phyloP scores from a whole-genome alignment of 495 filamentous ascomycete species.

The Umbilicaria muhlenbergii region DNA sequence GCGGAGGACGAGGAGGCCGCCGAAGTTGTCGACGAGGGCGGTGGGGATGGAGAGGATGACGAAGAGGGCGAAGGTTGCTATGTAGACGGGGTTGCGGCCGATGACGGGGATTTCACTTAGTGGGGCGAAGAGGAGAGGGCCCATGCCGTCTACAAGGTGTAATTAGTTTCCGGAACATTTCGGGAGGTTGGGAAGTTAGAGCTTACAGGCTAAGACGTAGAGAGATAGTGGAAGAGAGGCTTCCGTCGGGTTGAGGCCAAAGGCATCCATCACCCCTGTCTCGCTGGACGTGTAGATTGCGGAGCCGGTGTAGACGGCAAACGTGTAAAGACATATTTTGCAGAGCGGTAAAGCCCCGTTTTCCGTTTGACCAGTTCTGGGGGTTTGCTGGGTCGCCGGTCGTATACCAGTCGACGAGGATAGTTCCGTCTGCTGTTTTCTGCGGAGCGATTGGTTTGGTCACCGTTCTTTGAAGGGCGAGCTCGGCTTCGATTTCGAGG shows the following conservation, averaged over 20 bases:
- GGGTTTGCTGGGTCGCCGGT: slow-evolving; percentile 37
- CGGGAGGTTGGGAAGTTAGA: not conserved
- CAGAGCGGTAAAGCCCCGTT: slow-evolving; percentile 24
- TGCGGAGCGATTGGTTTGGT: slow-evolving; percentile 31
- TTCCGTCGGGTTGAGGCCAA: slow-evolving; percentile 29
- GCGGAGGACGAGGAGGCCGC: slow-evolving; percentile 36
- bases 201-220: slow-evolving; percentile 24
- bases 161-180: no score
- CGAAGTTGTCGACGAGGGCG: slow-evolving; percentile 31
- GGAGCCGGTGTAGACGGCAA: slow-evolving; percentile 31
- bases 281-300: slow-evolving; percentile 29
- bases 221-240: slow-evolving; percentile 34
- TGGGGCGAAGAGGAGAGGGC: slow-evolving; percentile 33
- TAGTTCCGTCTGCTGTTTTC: slow-evolving; percentile 27
- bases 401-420: slow-evolving; percentile 40
- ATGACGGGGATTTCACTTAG: slow-evolving; percentile 34
- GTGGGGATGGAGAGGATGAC: slow-evolving; percentile 34
- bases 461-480: slow-evolving; percentile 26
- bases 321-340: slow-evolving; percentile 29
- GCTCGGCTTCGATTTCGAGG: slow-evolving; percentile 25
- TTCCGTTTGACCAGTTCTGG: slow-evolving; percentile 34
- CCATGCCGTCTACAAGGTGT: slow-evolving; percentile 21
- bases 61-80: slow-evolving; percentile 30
- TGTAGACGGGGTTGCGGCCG: slow-evolving; percentile 34
- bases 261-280: slow-evolving; percentile 20